Evolutionary conservation across 352 stramenopile species (phyloP).

Genomic region (Phytopythium cucurbitacearum): DNA sequence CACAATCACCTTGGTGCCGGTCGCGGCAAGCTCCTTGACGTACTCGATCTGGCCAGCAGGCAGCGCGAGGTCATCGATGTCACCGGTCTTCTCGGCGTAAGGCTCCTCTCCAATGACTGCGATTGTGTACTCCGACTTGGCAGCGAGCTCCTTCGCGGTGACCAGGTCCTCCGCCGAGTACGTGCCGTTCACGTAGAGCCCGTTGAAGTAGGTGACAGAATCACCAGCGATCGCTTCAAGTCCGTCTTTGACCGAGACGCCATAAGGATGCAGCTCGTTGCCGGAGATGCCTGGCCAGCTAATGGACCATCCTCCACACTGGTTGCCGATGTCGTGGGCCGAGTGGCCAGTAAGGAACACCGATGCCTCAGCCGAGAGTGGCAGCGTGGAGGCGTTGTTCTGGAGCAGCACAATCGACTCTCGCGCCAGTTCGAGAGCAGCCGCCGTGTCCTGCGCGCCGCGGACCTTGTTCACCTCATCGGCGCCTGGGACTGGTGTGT

Average conservation of each 20-base stretch:
- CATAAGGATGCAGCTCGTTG: slow-evolving; percentile 65
- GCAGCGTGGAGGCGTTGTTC: slow-evolving; percentile 61
- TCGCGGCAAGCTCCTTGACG: slow-evolving; percentile 59
- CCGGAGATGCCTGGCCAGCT: slow-evolving; percentile 83
- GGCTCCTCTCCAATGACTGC: slow-evolving; percentile 70
- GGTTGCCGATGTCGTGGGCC: slow-evolving; percentile 59
- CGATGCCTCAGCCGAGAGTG: slow-evolving; percentile 21
- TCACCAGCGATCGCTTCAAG: slow-evolving; percentile 4
- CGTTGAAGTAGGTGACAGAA: slow-evolving; percentile 46
- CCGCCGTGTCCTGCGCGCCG: slow-evolving; percentile 36
- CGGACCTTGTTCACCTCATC: slow-evolving; percentile 45
- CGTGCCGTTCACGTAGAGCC: slow-evolving; percentile 46
- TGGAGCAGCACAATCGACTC: slow-evolving; percentile 86
- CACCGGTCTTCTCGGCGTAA: slow-evolving; percentile 87
- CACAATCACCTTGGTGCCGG: slow-evolving; percentile 76
- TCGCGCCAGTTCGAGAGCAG: slow-evolving; percentile 61
- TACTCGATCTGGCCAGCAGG: slow-evolving; percentile 76
- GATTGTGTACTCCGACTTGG: slow-evolving; percentile 42
- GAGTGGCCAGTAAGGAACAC: slow-evolving; percentile 72
- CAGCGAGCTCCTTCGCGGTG: slow-evolving; percentile 18
- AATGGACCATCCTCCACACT: slow-evolving; percentile 82
- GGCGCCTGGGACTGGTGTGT: slow-evolving; percentile 48
- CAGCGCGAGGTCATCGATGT: slow-evolving; percentile 79
- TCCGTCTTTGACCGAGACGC: slow-evolving; percentile 53
- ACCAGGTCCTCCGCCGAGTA: slow-evolving; percentile 43